Evolutionary conservation across 306 rosid species (phyloP), one percentile per base, ranked within the genome.

Genomic region (Castanospermum australe): DNA sequence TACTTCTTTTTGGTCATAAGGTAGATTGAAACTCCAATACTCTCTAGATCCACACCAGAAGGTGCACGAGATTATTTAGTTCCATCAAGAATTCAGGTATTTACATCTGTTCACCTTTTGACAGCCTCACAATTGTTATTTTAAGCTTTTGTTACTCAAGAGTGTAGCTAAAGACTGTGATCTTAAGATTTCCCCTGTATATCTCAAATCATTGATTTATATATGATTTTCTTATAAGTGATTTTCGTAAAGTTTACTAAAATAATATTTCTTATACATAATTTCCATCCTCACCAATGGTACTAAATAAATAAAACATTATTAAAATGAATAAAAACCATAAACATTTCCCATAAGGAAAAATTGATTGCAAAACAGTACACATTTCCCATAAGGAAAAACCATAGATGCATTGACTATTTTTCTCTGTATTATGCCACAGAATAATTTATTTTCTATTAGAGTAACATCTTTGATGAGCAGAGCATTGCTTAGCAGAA

Each of bases 11-110:
- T 90, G 88, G 81, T 91, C 86, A 86, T 73, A 92, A 92, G 99
- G 93, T 85, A 95, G 99, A 90, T 95, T 90, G 99, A 95, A 91
- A 95, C 99, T 84, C 99, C 99, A 80, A 92, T 95, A 85, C 92
- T 95, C 81, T 87, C 97, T 79, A 90, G 97, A 83, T 95, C 98
- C 55, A 92, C 99, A 36, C 99, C 99, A 6, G 99, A 95, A 87
- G 98, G 98, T 82, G 99, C 99, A 33, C 89, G 99, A 15, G 99
- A 95, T 90, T 95, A 92, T 86, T 81, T 95, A 86, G 99, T 95
- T 48, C 99, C 99, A 13, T 93, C 98, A 39, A 93, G 98, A 89
- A 88, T 93, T 82, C 99, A 95, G 99, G 99, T 95, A 88, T 63
- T 71, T 72, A 44, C 60, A 39, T 73, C 13, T 77, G 66, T 86